Evolutionary conservation across 2,329 filamentous ascomycete species (phyloP), one percentile per base, ranked within the genome.

Genomic region (Sporothrix curviconia): DNA sequence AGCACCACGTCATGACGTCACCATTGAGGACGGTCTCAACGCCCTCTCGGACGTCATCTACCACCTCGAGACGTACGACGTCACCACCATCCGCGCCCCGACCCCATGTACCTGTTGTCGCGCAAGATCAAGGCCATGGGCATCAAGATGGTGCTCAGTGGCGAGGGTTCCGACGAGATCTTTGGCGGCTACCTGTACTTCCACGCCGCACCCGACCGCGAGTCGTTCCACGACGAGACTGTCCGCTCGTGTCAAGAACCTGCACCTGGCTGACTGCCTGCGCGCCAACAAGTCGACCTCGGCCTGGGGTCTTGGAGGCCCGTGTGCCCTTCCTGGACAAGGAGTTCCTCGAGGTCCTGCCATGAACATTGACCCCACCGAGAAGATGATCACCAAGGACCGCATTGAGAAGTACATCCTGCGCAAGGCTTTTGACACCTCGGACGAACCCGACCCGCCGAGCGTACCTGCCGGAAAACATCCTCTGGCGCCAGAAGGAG

Each of bases 111-210:
- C 77, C 79, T 99, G 62, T 82, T 99, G 49, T 94, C 90, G 61
- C 86, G 95, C 71, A 99, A 99, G 81, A 99, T 99, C 80, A 99
- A 99, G 81, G 94, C 92, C 36, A 92, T 96, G 86, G 94, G 94
- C 63, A 89, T 99, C 70, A 99, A 99, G 84, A 99, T 99, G 94
- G 94, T 99, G 58, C 82, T 99, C 61, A 95, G 89, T 68, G 94
- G 94, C 61, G 94, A 99, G 76, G 94, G 94, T 51, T 94, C 89
- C 68, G 94, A 99, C 72, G 94, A 99, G 77, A 96, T 96, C 71
- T 97, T 97, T 66, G 94, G 94, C 62, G 94, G 94, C 55, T 99
- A 99, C 74, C 84, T 99, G 19, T 99, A 99, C 81, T 99, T 99
- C 84, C 91, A 96, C 74, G 89, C 87, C 61, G 94, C 94, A 2